These are phyloP conservation scores for Colletotrichum sansevieriae DNA, from an alignment of 2,329 filamentous ascomycete species.

Conservation along the genomic window DNA sequence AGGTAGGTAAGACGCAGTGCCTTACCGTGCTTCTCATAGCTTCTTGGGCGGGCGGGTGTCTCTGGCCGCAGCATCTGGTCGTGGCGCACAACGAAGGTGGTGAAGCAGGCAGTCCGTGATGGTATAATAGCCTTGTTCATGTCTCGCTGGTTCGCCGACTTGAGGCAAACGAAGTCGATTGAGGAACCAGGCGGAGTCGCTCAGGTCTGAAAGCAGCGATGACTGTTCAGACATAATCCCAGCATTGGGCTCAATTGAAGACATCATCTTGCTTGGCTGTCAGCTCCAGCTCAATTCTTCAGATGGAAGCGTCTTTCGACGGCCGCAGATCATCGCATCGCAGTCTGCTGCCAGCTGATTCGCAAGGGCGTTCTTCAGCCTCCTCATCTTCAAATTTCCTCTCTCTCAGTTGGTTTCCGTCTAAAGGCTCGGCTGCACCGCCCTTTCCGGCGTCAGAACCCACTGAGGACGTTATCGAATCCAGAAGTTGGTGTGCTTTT, in stretches of 20 bases:
- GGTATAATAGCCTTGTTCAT: conserved; percentile 4
- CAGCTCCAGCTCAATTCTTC: background rate
- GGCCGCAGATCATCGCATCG: no score
- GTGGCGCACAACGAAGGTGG: background rate
- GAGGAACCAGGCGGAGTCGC: background rate
- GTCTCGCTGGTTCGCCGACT: background rate
- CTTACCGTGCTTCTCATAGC: conserved; percentile 15
- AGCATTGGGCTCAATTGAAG: background rate
- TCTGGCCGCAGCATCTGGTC: no score
- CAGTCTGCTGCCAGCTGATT: no score
- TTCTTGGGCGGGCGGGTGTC: background rate
- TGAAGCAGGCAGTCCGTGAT: background rate
- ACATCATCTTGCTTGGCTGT: background rate
- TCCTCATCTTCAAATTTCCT: no score
- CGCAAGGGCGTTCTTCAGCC: no score
- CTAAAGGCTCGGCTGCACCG: conserved; percentile 4
- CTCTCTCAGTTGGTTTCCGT: background rate
- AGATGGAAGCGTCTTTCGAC: background rate
- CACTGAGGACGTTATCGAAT: no score
- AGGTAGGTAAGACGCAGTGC: no score
- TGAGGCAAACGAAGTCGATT: background rate
- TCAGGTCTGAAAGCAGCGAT: conserved; percentile 1
- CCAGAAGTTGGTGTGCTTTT: no score
- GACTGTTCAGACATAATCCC: background rate
- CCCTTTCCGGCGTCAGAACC: no score